Conservation (phyloP, 2,329 filamentous ascomycete genomes). For the Arthrobotrys sphaeroides region DNA sequence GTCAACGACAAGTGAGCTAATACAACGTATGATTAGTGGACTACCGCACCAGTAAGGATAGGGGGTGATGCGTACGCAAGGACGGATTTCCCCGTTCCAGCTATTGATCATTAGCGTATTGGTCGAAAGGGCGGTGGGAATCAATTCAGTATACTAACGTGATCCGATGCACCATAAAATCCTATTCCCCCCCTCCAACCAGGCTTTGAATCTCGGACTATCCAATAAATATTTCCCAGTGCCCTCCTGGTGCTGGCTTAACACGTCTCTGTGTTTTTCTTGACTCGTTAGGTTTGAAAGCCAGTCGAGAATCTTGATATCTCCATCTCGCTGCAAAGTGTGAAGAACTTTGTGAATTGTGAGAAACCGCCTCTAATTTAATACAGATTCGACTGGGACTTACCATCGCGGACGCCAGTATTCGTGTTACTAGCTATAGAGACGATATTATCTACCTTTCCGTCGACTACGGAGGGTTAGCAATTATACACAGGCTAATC, state of each 20-base stretch:
- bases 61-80: not conserved
- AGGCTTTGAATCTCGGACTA: not conserved
- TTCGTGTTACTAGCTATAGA: not conserved
- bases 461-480: not conserved
- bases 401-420: not conserved
- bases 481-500: not conserved
- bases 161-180: slow-evolving; percentile 2
- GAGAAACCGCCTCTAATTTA: not conserved
- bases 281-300: not conserved
- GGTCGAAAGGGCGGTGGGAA: not conserved
- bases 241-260: not conserved
- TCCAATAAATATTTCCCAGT: not conserved
- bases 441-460: not conserved
- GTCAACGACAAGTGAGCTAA: slow-evolving; percentile 15
- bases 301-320: not conserved
- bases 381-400: not conserved
- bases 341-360: not conserved
- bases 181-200: not conserved
- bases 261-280: not conserved
- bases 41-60: not conserved
- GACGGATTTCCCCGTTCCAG: not conserved
- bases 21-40: not conserved
- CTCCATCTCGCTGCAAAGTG: not conserved
- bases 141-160: not conserved
- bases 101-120: not conserved